A percentile compares a stretch with the other conserved stretches of the same genome.
Conservation (phyloP, 1,139 yeast genomes). For the Suhomyces coccinellae region DNA sequence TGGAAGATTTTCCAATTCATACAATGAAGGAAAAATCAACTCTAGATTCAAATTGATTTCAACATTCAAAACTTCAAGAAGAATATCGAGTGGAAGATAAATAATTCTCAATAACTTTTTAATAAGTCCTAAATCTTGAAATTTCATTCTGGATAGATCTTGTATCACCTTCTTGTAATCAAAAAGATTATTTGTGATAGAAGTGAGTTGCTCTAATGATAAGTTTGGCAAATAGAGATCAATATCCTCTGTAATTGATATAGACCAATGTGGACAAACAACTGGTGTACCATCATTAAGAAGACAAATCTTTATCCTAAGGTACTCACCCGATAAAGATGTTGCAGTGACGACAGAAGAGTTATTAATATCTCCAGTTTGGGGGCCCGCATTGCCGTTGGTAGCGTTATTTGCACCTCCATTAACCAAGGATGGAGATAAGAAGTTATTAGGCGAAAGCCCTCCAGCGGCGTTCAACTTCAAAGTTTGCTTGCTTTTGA, state of each 20-base stretch:
- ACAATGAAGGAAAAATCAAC: slow-evolving; percentile 76
- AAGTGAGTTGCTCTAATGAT: slow-evolving; percentile 42
- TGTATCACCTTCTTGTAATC: slow-evolving; percentile 46
- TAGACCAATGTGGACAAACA: slow-evolving; percentile 71
- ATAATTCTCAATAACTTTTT: slow-evolving; percentile 43
- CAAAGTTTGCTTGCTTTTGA: slow-evolving; percentile 32
- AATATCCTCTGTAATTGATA: slow-evolving; percentile 56
- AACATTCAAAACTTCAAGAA: slow-evolving; percentile 55
- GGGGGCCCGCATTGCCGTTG: slow-evolving; percentile 10
- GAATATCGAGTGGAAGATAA: slow-evolving; percentile 62
- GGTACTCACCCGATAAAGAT: slow-evolving; percentile 79
- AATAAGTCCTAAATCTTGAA: slow-evolving; percentile 37
- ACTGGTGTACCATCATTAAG: slow-evolving; percentile 85
- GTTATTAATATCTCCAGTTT: slow-evolving; percentile 19
- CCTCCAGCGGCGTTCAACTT: slow-evolving; percentile 43
- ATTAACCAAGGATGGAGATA: slow-evolving; percentile 30
- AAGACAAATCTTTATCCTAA: slow-evolving; percentile 67
- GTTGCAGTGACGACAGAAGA: slow-evolving; percentile 89
- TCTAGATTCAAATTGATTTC: slow-evolving; percentile 74
- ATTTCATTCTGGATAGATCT: slow-evolving; percentile 41
- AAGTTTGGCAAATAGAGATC: slow-evolving; percentile 52
- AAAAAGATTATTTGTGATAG: slow-evolving; percentile 44
- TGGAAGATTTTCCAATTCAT: slow-evolving; percentile 57
- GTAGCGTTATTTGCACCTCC: slow-evolving; percentile 11
- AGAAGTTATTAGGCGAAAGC: slow-evolving; percentile 43